Conservation (phyloP, 139 green algal species). For the Chlamydomonas urium region DNA sequence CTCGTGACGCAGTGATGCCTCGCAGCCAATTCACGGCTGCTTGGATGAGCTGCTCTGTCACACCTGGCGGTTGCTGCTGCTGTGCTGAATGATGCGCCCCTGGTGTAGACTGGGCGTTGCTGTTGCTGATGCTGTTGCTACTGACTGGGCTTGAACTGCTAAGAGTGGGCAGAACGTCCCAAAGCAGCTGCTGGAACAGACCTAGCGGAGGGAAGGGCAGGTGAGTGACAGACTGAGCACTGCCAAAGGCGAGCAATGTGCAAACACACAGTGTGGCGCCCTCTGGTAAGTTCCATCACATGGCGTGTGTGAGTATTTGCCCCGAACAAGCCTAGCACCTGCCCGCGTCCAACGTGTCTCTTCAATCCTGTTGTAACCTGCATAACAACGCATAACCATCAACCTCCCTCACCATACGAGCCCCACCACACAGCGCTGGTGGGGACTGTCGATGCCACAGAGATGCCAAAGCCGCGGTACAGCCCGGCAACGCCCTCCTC, state of each 20-base stretch:
- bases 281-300: background rate
- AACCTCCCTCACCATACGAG: constrained; percentile 69
- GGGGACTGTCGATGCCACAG: constrained; percentile 81
- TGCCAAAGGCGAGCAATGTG: background rate
- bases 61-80: too few relatives aligned
- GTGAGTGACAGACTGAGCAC: background rate
- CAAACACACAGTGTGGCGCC: background rate
- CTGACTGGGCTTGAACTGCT: too few relatives aligned
- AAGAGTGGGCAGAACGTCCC: too few relatives aligned
- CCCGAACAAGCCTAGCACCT: background rate
- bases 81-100: too few relatives aligned
- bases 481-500: constrained; percentile 75
- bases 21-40: too few relatives aligned
- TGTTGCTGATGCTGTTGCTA: too few relatives aligned
- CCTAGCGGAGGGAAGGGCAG: too few relatives aligned
- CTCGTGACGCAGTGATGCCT: too few relatives aligned
- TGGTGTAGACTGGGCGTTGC: too few relatives aligned
- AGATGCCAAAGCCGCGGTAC: constrained; percentile 86
- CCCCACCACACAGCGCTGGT: constrained; percentile 69
- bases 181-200: too few relatives aligned
- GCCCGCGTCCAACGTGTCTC: background rate
- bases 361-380: background rate
- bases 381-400: background rate
- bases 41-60: too few relatives aligned
- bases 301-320: background rate